Evolutionary conservation across 2,329 filamentous ascomycete species (phyloP), one percentile per base, ranked within the genome.

Genomic region (Calycina marina): DNA sequence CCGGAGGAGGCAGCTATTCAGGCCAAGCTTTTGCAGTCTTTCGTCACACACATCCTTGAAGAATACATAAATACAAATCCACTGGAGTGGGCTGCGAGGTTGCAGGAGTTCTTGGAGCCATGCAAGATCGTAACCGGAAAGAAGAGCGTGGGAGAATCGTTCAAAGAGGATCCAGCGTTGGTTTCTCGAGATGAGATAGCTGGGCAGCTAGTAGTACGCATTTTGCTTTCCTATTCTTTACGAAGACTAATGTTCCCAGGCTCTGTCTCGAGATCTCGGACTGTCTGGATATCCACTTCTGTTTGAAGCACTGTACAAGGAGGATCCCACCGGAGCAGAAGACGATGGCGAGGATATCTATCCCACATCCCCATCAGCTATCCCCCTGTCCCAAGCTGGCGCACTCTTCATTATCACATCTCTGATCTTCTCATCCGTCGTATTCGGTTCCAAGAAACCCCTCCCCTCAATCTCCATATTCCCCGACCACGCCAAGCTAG

Each of bases 11-110:
- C 58, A 2, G 66, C 63, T 6, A 59, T 85, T 39, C 70, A 77
- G 46, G 61, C 62, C 20, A 71, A 67, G 36, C 59, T 88, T 11
- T 56, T 88, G 14, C 76, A 83, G 48, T 74, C 76, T 1, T 86
- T 90, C 52, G 63, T 83, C n/a, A 83, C 78, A 0, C 79, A 81
- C 49, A 58, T 86, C 12, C 56, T 86, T 8, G 80, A 86, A 50
- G 69, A 77, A 28, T 88, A 83, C 43, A 65, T 82, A 39, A 72
- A 73, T 42, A 59, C 56, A 5, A 67, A 73, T 42, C 59, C 60
- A 14, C 52, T 77, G 51, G 65, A 69, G 28, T 77, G 72, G 73
- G 65, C 72, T 2, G 58, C 67, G 10, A 59, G 81, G 31, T 53
- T 85, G 35, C 62, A 80, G 40, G 81, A 88, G 54, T 73, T 67